Conservation (phyloP, 192 early-diverging fungal genomes). For the Coemansia sp. region DNA sequence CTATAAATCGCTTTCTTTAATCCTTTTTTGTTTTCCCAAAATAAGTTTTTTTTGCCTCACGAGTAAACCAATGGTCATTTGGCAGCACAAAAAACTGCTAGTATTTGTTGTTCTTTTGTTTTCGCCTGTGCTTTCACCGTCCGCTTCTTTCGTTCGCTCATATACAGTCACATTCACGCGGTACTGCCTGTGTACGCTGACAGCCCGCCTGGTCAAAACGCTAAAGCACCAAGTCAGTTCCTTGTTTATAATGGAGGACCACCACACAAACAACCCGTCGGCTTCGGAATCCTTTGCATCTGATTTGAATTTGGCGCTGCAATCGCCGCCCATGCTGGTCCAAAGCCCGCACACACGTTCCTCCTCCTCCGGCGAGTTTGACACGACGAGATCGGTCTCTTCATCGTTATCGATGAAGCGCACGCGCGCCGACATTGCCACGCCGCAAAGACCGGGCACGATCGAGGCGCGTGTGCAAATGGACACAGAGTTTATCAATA, state of each 20-base stretch:
- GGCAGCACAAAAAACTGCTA: slow-evolving; percentile 13
- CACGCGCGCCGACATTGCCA: slow-evolving; percentile 43
- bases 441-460: slow-evolving; percentile 31
- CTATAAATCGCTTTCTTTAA: too few relatives aligned
- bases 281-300: background rate
- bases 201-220: background rate
- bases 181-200: slow-evolving; percentile 9
- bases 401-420: slow-evolving; percentile 25
- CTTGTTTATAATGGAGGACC: slow-evolving; percentile 1
- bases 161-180: background rate
- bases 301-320: slow-evolving; percentile 21
- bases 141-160: slow-evolving; percentile 16
- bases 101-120: slow-evolving; percentile 15
- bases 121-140: slow-evolving; percentile 17
- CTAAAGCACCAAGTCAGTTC: slow-evolving; percentile 13
- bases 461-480: slow-evolving; percentile 26
- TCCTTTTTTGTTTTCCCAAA: too few relatives aligned
- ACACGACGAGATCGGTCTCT: background rate
- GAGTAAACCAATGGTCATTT: slow-evolving; percentile 22
- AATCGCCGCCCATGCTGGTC: slow-evolving; percentile 29
- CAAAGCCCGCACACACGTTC: slow-evolving; percentile 14
- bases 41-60: too few relatives aligned
- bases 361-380: background rate
- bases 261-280: background rate
- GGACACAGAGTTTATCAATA: slow-evolving; percentile 29